phyloP scores from a whole-genome alignment of 192 early-diverging fungal species.

The Glomus cerebriforme region DNA sequence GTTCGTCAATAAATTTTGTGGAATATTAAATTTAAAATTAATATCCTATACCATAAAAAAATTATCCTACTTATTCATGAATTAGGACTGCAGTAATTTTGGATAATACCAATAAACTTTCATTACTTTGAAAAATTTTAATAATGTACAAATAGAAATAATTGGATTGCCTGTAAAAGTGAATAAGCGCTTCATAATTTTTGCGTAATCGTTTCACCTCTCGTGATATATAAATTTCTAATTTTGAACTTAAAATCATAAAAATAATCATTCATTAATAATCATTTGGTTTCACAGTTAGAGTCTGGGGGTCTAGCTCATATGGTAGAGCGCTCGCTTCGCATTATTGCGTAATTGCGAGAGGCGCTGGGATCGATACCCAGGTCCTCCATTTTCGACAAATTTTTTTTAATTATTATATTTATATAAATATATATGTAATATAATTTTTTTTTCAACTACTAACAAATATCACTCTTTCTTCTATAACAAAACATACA shows the following conservation, averaged over 20 bases:
- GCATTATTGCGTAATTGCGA: neutral
- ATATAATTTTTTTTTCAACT: neutral
- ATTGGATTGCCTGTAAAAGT: too few relatives aligned
- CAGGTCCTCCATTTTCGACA: neutral
- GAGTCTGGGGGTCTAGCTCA: conserved; percentile 12
- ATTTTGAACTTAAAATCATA: neutral
- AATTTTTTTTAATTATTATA: neutral
- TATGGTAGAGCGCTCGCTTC: conserved; percentile 29
- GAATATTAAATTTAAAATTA: too few relatives aligned
- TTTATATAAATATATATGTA: too few relatives aligned
- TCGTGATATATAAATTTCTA: neutral
- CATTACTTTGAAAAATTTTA: too few relatives aligned
- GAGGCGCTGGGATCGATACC: conserved; percentile 25
- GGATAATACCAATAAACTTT: neutral
- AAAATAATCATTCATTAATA: neutral
- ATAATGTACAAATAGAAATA: too few relatives aligned
- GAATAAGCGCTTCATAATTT: too few relatives aligned
- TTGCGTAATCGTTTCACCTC: too few relatives aligned
- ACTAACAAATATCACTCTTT: neutral
- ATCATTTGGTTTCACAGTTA: neutral
- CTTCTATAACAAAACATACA: neutral
- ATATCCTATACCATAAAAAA: too few relatives aligned
- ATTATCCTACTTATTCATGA: neutral
- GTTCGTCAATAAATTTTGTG: neutral
- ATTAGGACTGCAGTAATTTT: neutral